Evolutionary conservation across 805 yeast genomes (phyloP).

Genomic region (Ogataea degrootiae): DNA sequence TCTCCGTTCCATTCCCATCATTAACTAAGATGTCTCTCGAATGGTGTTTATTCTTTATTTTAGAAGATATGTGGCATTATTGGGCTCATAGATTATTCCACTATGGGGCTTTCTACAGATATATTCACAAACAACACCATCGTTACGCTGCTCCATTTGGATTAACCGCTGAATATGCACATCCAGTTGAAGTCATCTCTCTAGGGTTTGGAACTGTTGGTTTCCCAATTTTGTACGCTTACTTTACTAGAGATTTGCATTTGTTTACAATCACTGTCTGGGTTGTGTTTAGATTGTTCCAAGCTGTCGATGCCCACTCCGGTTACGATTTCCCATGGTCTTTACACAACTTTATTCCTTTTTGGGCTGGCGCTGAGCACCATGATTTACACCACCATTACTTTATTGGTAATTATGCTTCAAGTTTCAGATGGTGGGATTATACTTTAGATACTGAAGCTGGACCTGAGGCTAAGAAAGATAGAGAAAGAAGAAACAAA

Average conservation of each 20-base stretch:
- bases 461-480: conserved; percentile 47
- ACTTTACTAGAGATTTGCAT: conserved; percentile 42
- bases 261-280: conserved; percentile 50
- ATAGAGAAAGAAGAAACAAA: conserved; percentile 41
- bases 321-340: conserved; percentile 64
- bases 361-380: conserved; percentile 65
- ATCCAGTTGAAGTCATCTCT: conserved; percentile 53
- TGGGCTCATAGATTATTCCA: conserved; percentile 56
- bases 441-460: conserved; percentile 48
- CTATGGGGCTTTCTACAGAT: conserved; percentile 50
- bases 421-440: conserved; percentile 58
- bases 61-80: conserved; percentile 59
- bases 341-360: conserved; percentile 49
- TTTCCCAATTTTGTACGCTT: conserved; percentile 52
- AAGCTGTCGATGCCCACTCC: conserved; percentile 58
- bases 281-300: conserved; percentile 49
- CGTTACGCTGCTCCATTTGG: conserved; percentile 62
- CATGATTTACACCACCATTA: conserved; percentile 59
- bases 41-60: conserved; percentile 44
- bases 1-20: conserved; percentile 51
- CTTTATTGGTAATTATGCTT: conserved; percentile 55
- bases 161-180: conserved; percentile 57
- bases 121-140: conserved; percentile 58
- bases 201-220: conserved; percentile 60
- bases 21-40: conserved; percentile 37